Evolutionary conservation across 2,329 filamentous ascomycete genomes (phyloP), one percentile per base, ranked within the genome.

Genomic region (Diaporthe longicolla): DNA sequence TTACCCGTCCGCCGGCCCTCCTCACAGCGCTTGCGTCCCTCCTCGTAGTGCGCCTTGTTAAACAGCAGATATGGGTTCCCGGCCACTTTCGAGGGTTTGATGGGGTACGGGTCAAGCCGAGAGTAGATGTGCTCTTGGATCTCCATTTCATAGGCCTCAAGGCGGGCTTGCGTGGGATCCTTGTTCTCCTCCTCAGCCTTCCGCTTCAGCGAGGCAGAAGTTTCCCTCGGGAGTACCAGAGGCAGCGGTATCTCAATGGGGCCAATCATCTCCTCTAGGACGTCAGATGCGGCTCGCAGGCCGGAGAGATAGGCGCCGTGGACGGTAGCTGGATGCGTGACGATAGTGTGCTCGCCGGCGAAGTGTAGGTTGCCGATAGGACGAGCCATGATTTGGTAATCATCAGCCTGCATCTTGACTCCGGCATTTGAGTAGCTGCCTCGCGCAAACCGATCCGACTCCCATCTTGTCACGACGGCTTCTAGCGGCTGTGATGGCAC

Each of bases 381-480:
- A 65, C 90, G 89, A 2, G 97, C 95, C 94, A 99, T 98, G 43
- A 91, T 87, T 81, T 98, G 94, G 83, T 99, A 99, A 81, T 99
- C 97, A 70, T 95, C 93, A 2, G 93, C 90, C 69, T 91, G 89
- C 83, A 98, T 96, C 61, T 91, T 88, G 8, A 95, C 93, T 0
- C 94, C 95, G 1, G 97, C 95, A 77, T 94, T 98, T 3, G 97
- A 99, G 83, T 99, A 99, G 81, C 94, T 98, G 43, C 97, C 97
- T 76, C 93, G 89, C n/a, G 96, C 93, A 82, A 98, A 99, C 24
- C 90, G 92, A 82, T 99, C 97, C 54, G 92, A 93, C 32, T 92
- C 94, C 97, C 97, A 99, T 76, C 96, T 90, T 29, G 97, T 99
- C 55, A 99, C 91, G 61, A 99, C 92, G 2, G 94, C 92, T 82